phyloP scores from a whole-genome alignment of 345 rosid species.

The Aegle marmelos region DNA sequence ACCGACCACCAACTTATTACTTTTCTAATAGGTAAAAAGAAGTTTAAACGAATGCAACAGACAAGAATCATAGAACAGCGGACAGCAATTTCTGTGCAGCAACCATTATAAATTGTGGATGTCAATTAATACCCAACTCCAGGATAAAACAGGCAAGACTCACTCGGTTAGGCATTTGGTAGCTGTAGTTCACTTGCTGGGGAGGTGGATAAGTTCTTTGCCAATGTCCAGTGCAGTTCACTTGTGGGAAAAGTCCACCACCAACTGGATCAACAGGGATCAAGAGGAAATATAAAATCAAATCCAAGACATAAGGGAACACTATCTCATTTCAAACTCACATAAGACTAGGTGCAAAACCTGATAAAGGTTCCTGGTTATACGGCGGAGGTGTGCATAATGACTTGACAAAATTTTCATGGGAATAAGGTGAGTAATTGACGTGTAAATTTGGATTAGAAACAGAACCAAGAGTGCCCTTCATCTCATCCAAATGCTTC shows the following conservation, averaged over 20 bases:
- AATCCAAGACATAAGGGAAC: neutral
- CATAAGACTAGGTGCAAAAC: constrained; percentile 7
- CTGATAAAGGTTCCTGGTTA: constrained; percentile 18
- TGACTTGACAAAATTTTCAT: constrained; percentile 14
- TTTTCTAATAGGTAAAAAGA: neutral
- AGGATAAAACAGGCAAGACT: neutral
- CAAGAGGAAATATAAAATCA: neutral
- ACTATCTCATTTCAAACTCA: neutral
- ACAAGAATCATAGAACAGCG: neutral
- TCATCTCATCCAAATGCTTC: constrained; percentile 29
- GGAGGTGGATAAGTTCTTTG: constrained; percentile 12
- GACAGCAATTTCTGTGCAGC: neutral
- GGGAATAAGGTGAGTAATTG: constrained; percentile 4
- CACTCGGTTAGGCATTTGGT: constrained; percentile 17
- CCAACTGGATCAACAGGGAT: constrained; percentile 12
- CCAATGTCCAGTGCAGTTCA: neutral
- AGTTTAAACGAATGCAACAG: neutral
- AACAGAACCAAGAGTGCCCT: constrained; percentile 11
- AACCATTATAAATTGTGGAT: neutral
- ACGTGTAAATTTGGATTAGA: constrained; percentile 8
- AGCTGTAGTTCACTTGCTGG: neutral
- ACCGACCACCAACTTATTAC: neutral
- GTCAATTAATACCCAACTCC: neutral
- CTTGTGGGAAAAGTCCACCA: neutral
- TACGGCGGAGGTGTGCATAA: neutral